Evolutionary conservation across 345 rosid genomes (phyloP), one percentile per base, ranked within the genome.

Genomic region (Pistacia vera): DNA sequence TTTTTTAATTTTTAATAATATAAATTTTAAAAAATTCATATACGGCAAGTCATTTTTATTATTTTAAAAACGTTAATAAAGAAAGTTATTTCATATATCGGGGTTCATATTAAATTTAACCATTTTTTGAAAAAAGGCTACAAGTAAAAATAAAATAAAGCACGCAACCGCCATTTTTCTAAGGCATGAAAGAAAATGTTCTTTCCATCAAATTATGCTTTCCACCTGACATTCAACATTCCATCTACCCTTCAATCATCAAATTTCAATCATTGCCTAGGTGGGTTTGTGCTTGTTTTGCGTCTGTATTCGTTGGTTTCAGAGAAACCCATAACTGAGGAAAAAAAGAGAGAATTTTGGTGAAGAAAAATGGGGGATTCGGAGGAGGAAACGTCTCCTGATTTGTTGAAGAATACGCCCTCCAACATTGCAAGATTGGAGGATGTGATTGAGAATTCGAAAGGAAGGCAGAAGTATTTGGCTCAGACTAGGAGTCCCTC

Each of bases 321-420:
- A 6, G 8, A 54, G 18, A 54, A 1, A 54, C 6, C 17, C 18
- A 14, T n/a, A 14, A 54, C 57, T 54, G 57, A 16, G 46, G 8
- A 7, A 41, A 41, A 41, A 41, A 6, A 41, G 5, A 14, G 57
- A 4, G 57, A 54, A 4, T 13, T 54, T 54, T 13, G 20, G 57
- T 54, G 57, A 2, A 54, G 18, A 44, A 28, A 44, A 28, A 90
- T 92, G 95, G 86, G 75, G 78, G 86, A 85, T 80, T 81, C 83
- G 36, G 90, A 84, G 66, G 93, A 85, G 81, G 9, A 41, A 41
- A 83, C 85, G 20, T 73, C 76, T 38, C 93, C 94, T 20, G 98
- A 96, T 85, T 86, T 79, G 80, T 78, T 96, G 86, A 92, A 87
- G 92, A 96, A 96, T 73, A 96, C 99, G 65, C 97, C 98, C 13